Base-by-base conservation (phyloP, 495 filamentous ascomycete genomes). In the Aspergillus asperescens region DNA sequence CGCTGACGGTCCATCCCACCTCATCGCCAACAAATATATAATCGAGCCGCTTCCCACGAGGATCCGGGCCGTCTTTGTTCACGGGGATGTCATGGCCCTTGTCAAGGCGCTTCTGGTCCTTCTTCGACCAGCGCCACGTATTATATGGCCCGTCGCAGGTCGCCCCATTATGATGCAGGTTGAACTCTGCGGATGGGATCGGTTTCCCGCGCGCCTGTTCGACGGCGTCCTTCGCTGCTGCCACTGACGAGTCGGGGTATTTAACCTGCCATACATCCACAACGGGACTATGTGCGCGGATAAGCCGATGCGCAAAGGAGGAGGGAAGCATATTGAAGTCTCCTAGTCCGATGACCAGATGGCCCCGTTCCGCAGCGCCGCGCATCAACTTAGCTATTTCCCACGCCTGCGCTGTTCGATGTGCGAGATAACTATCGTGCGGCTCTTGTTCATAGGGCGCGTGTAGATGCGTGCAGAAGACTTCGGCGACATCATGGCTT, bases 321-420 rank as follows among this genome's bases (percentile, higher is more conserved):
- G 86, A 71, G 12, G 93, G 92, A 13, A 89, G 65, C 86, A 96
- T 95, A 67, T 98, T 96, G 71, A 97, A 96, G 68, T 96, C 93
- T 19, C 93, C 93, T 6, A 94, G 64, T 1, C 82, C 92, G 15
- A 97, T 74, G 5, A 89, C 89, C 6, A 96, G 72, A 65, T 93
- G 88, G 1, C 91, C 91, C 5, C 88, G 77, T 60, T 93, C 90
- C 1, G 83, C 79, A 10, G 94, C 93, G 18, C 82, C 87, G 5
- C 90, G 84, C 68, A 96, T 86, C 7, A 96, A 72, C 69, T 95
- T 95, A 27, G 90, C 79, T 41, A 97, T 90, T 69, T 97, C 88
- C 93, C 93, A 98, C n/a, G 93, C 86, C 67, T 98, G 93, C 0
- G 93, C 89, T 4, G 85, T 88, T 20, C 90, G 86, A 59, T 97